These are phyloP conservation scores for Trichoderma reesei DNA, from an alignment of 495 filamentous ascomycete species.

Conservation along the genomic window DNA sequence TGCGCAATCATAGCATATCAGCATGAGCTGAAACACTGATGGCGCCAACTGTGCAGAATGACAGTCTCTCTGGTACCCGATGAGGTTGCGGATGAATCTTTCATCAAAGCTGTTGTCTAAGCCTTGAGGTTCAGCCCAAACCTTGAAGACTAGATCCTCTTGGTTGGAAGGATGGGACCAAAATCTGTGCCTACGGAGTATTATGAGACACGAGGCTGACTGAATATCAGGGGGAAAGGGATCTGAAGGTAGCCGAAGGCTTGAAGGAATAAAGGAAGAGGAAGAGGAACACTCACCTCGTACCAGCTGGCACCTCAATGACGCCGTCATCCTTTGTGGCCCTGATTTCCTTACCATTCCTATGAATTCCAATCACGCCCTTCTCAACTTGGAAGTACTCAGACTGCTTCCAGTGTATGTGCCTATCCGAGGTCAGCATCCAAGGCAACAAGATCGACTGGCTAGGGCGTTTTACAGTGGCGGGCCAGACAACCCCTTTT, in stretches of 20 bases:
- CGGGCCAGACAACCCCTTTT: constrained; percentile 10
- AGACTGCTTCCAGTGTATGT: constrained; percentile 15
- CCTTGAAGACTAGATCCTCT: constrained; percentile 13
- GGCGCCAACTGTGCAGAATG: constrained; percentile 5
- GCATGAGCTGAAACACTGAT: constrained; percentile 10
- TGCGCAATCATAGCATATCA: constrained; percentile 1
- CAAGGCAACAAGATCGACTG: not conserved
- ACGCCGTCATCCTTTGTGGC: constrained; percentile 14
- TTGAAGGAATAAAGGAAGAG: not conserved
- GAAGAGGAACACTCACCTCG: constrained; percentile 5
- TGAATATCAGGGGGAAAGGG: not conserved
- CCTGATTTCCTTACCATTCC: constrained; percentile 5
- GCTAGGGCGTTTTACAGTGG: not conserved
- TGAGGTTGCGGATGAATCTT: constrained; percentile 12
- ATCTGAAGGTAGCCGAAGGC: too few species aligned
- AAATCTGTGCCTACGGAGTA: constrained; percentile 10
- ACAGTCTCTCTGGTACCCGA: constrained; percentile 12
- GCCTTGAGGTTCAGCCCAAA: constrained; percentile 11
- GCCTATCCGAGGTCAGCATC: not conserved
- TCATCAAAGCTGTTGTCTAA: constrained; percentile 12
- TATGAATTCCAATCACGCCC: constrained; percentile 8
- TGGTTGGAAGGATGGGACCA: constrained; percentile 10
- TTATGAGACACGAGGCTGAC: too few species aligned
- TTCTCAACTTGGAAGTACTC: constrained; percentile 24
- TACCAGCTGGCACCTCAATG: constrained; percentile 9